phyloP scores from a whole-genome alignment of 2,329 filamentous ascomycete genomes.

The Purpureocillium lavendulum region DNA sequence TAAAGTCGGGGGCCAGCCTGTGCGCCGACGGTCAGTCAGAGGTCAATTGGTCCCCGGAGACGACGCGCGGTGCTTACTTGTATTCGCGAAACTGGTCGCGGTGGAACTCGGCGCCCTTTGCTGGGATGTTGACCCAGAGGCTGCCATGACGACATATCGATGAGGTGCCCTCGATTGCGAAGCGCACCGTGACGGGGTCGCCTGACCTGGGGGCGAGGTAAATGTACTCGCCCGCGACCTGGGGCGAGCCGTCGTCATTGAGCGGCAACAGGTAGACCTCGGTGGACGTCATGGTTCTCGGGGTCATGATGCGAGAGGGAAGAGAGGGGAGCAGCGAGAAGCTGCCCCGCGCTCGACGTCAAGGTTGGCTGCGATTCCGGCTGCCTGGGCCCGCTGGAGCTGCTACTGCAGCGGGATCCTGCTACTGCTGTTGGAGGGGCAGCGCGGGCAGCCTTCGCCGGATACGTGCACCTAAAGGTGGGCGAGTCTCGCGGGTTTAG shows the following conservation, averaged over 20 bases:
- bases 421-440: no score
- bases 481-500: no score
- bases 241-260: conserved; percentile 86
- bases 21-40: background rate
- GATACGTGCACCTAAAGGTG: no score
- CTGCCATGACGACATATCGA: conserved; percentile 93
- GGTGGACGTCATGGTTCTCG: conserved; percentile 54
- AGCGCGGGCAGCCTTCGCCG: no score
- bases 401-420: no score
- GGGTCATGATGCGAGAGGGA: conserved; percentile 40
- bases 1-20: conserved; percentile 87
- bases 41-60: background rate
- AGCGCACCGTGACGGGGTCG: conserved; percentile 72
- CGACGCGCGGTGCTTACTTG: conserved; percentile 53
- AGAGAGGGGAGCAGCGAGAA: conserved; percentile 10
- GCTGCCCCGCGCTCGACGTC: conserved; percentile 11
- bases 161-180: conserved; percentile 88
- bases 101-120: conserved; percentile 64
- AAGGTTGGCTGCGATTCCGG: background rate
- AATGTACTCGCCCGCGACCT: conserved; percentile 83
- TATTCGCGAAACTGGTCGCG: conserved; percentile 77
- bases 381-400: background rate
- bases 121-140: conserved; percentile 92
- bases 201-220: conserved; percentile 71
- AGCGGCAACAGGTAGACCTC: conserved; percentile 83